Evolutionary conservation across 805 yeast genomes (phyloP), one percentile per base, ranked within the genome.

Genomic region (Suhomyces canberraensis): DNA sequence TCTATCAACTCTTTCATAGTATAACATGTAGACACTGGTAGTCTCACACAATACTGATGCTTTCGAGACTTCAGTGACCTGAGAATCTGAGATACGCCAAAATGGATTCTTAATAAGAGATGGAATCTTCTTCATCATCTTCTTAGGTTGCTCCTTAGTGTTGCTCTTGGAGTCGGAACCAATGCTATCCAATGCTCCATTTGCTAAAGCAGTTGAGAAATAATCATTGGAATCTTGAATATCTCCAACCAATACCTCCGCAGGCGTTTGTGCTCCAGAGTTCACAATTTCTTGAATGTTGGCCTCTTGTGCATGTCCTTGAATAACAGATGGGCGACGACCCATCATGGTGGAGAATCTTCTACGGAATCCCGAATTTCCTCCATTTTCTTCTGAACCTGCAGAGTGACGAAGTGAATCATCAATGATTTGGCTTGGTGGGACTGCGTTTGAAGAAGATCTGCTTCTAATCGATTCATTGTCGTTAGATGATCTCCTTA

Each of bases 31-130:
- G 1, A 79, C 96, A n/a, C 84, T 87, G 19, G 77, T 68, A 20
- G 77, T 76, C 50, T 88, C 95, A 37, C 63, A 67, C 28, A 86
- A 61, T 1, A 90, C 84, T 11, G 80, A 78, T 0, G 64, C 59
- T 2, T 64, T 53, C 9, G 75, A 67, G 7, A 73, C 79, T 54
- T 89, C 96, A 25, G 76, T 61, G 3, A 85, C 78, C 20, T 64
- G 67, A 2, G 84, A 69, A 60, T 93, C 98, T 43, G 95, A 86
- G 22, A 90, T 77, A 44, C 85, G 73, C 98, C 98, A 91, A 50
- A 70, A 84, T 14, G 91, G 89, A 29, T 73, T 61, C 39, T 76
- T 78, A 3, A 69, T 52, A 13, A 76, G 66, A 13, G 81, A 71
- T 3, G 79, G 75, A 8, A 83, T 61, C 48, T 74, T 79, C 50